These are phyloP conservation scores for Hyaloscypha hepaticicola DNA, from an alignment of 495 filamentous ascomycete species.

Conservation along the genomic window DNA sequence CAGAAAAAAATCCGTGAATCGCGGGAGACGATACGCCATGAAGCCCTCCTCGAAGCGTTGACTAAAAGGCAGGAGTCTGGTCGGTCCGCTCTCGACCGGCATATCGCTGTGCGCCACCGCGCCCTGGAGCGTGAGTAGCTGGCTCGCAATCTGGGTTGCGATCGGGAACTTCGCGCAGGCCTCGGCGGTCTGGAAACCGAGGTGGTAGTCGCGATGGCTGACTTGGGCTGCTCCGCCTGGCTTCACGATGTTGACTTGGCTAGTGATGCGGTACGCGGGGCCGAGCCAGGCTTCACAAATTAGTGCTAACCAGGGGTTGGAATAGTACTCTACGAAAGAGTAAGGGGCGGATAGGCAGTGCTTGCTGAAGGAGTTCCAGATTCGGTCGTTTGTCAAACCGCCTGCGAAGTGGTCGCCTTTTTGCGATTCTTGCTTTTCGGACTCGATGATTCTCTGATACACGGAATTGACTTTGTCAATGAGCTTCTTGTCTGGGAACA, in stretches of 20 bases:
- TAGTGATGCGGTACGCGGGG: slow-evolving; percentile 51
- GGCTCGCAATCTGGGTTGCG: slow-evolving; percentile 43
- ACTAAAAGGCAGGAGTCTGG: slow-evolving; percentile 52
- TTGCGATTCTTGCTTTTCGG: slow-evolving; percentile 32
- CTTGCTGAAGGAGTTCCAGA: slow-evolving; percentile 60
- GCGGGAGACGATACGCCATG: slow-evolving; percentile 46
- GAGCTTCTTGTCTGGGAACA: slow-evolving; percentile 38
- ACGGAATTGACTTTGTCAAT: slow-evolving; percentile 43
- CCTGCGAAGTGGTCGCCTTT: slow-evolving; percentile 57
- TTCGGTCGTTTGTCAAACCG: slow-evolving; percentile 48
- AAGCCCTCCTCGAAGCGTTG: slow-evolving; percentile 53
- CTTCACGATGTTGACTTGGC: slow-evolving; percentile 56
- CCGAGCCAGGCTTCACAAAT: slow-evolving; percentile 52
- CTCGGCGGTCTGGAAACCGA: slow-evolving; percentile 49
- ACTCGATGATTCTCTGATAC: slow-evolving; percentile 45
- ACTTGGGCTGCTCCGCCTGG: slow-evolving; percentile 51
- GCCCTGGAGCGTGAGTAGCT: slow-evolving; percentile 55
- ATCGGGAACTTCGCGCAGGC: slow-evolving; percentile 41
- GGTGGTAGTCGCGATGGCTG: slow-evolving; percentile 57
- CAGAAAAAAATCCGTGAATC: slow-evolving; percentile 50
- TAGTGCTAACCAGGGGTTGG: slow-evolving; percentile 49
- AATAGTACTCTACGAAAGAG: slow-evolving; percentile 52
- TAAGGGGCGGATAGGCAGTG: slow-evolving; percentile 45
- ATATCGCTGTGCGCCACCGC: slow-evolving; percentile 57
- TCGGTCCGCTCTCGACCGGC: slow-evolving; percentile 52